Evolutionary conservation across 179 eudicot species (phyloP), one percentile per base, ranked within the genome.

Genomic region (Spergularia azorica): DNA sequence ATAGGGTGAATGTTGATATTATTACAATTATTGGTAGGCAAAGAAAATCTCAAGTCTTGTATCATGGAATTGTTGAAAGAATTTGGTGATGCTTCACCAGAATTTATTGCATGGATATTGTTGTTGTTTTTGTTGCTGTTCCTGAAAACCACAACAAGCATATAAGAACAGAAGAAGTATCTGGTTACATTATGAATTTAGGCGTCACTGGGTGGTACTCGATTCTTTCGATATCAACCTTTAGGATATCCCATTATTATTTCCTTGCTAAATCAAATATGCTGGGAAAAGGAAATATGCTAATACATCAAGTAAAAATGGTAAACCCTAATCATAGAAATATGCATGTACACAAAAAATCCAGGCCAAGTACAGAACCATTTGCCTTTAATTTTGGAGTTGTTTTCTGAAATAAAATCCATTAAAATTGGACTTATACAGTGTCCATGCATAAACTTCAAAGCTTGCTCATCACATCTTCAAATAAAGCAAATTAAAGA

Each of bases 1-100:
- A 50, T n/a, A 56, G 81, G 58, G 54, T 75, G 80, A 70, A 78
- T 71, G 72, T 51, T 67, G 10, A 72, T 79, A 57, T 67, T 63
- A 73, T 65, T 76, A 66, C 8, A 2, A 71, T 63, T 63, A 69
- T 65, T 79, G 32, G 32, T 26, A 71, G 73, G 67, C 77, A 84
- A 81, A 17, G 71, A 67, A 80, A 74, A 85, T 32, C 76, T 83
- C 70, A 87, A 70, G 72, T 81, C 83, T 81, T 88, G 90, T 80
- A 79, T 74, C 83, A 87, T 79, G 69, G 88, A 72, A 69, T 38
- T 73, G 69, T 78, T 74, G 26, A 67, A 75, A 5, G 84, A 69
- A 65, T 60, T 52, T 9, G 76, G 61, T 56, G 79, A n/a, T 67
- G 39, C 68, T 78, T 78, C 81, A 74, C 16, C 76, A 70, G 79